Base-by-base conservation (phyloP, 495 filamentous ascomycete genomes). In the Talaromyces nanjingensis region DNA sequence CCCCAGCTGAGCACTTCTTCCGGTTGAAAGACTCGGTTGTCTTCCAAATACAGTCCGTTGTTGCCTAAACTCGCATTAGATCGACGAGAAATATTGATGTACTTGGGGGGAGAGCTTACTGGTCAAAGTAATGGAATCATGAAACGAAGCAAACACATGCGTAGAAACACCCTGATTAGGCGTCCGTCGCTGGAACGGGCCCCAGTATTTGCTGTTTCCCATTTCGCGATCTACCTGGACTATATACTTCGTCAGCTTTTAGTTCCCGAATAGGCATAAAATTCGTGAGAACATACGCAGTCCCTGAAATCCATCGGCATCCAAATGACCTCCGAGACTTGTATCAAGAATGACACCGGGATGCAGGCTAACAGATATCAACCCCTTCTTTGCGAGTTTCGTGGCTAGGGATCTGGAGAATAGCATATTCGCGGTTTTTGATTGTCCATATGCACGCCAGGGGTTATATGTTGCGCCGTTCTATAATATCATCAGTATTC, bases 341-440 rank as follows among this genome's bases (percentile, higher is more conserved):
- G 74, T 76, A 27, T 27, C 27, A 1, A 72, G 20, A 52, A 65
- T 65, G 14, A 67, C 67, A n/a, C 83, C 82, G 0, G 81, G 81
- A 62, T 86, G 79, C 47, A 81, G 60, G 27, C 73, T 77, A 49
- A 73, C 74, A 3, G 75, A 73, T 3, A 62, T 56, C 1, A 80
- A 42, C 14, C 73, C 74, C 18, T 64, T 57, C 6, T 63, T 16
- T 0, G 66, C 47, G 47, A 82, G 62, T 20, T 75, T 72, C 14
- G 73, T 62, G 31, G 81, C 77, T 31, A 86, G 67, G 2, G 77
- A 77, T 9, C 79, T 45, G 7, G 81, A 78, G 52, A 84, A 80
- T 22, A 86, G 57, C 52, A 87, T 79, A 59, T 86, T 86, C 18
- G 83, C 84, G 34, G 84, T 84, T 68, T 86, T 87, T 61, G 77